phyloP scores from a whole-genome alignment of 2,329 filamentous ascomycete genomes.

The Cyphellophora europaea region DNA sequence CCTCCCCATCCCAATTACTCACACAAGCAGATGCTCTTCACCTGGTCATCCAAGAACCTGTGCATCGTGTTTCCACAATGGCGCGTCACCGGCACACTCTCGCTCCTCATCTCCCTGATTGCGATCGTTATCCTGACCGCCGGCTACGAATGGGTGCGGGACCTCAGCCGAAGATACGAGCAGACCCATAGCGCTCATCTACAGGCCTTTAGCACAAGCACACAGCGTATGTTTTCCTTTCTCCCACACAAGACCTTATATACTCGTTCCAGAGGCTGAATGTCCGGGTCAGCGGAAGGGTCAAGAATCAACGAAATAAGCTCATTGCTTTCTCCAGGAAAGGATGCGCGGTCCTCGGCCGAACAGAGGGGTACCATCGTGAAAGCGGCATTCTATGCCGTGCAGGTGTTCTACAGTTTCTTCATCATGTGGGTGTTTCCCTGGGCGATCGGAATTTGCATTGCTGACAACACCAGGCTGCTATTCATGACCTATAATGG shows the following conservation, averaged over 20 bases:
- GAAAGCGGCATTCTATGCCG: slow-evolving; percentile 75
- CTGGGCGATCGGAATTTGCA: neutral
- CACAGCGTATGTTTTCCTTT: slow-evolving; percentile 15
- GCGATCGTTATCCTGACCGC: slow-evolving; percentile 74
- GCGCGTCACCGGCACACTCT: slow-evolving; percentile 67
- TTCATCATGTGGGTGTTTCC: slow-evolving; percentile 83
- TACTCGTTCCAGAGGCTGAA: neutral
- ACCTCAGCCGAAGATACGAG: slow-evolving; percentile 70
- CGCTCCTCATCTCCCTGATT: slow-evolving; percentile 72
- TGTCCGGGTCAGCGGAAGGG: neutral
- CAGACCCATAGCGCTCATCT: slow-evolving; percentile 35
- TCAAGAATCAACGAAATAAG: slow-evolving; percentile 38
- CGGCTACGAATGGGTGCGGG: slow-evolving; percentile 86
- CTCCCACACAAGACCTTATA: too few relatives aligned
- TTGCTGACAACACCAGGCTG: slow-evolving; percentile 52
- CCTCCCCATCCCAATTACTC: slow-evolving; percentile 2
- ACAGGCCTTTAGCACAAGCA: slow-evolving; percentile 13
- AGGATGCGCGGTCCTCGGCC: slow-evolving; percentile 49
- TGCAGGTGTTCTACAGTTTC: slow-evolving; percentile 97
- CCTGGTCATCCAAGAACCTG: slow-evolving; percentile 85
- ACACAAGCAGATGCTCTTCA: slow-evolving; percentile 79
- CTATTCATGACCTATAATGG: slow-evolving; percentile 99
- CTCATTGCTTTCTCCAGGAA: slow-evolving; percentile 70
- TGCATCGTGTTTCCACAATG: slow-evolving; percentile 93
- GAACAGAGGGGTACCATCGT: slow-evolving; percentile 63